Evolutionary conservation across 2,329 filamentous ascomycete species (phyloP), one percentile per base, ranked within the genome.

Genomic region (Thelonectria olida): DNA sequence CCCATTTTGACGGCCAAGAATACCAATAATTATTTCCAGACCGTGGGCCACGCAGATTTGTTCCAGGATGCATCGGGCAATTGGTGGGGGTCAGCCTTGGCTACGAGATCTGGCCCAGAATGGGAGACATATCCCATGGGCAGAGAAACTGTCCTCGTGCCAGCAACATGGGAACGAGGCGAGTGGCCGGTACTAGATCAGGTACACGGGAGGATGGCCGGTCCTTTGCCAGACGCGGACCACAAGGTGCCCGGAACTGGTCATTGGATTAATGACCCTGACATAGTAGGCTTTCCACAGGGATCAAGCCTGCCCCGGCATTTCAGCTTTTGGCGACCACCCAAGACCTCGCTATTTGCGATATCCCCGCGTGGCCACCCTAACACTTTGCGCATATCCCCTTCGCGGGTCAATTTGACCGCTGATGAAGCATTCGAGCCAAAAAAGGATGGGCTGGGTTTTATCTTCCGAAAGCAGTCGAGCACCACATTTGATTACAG

Each of bases 381-480:
- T 5, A 34, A 34, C 15, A 15, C 31, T 7, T 6, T 34, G 31
- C 13, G 39, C 10, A 34, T 89, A 1, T 76, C 64, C 1, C 82
- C 85, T 0, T 85, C 83, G 0, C 74, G 69, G 2, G 74, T 84
- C 1, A 86, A 88, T 64, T 76, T 89, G 4, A 88, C 84, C 1
- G 84, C 51, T 4, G 47, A 55, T 15, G 17, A 22, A 2, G 19
- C 39, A 1, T 56, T 52, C 15, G 25, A 34, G 2, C 28, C 52
- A 3, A 22, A 10, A 2, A 23, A 45, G 3, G 52, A 57, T 25
- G 54, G 48, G 1, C 13, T 61, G 4, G 48, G 48, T 1, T 52
- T 61, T 7, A 34, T 61, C 13, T 38, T 38, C 15, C 54, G 60
- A 12, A 27, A 47, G 15, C 54, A 62, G 42, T 19, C 54, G 13